Conservation (phyloP, 225 moss, liverwort and hornwort genomes). For the Neckera pumila region DNA sequence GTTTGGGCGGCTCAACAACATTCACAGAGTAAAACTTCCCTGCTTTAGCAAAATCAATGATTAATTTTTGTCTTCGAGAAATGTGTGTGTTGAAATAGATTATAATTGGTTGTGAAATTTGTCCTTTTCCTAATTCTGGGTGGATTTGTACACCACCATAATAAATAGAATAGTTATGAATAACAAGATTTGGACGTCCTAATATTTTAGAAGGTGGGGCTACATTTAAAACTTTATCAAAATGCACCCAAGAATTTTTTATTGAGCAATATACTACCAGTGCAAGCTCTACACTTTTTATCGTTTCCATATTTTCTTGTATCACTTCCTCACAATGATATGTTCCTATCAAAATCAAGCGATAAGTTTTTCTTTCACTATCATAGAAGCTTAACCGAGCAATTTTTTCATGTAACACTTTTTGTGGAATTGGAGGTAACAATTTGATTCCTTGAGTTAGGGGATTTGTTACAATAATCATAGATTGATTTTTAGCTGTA, state of each 20-base stretch:
- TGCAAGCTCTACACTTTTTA: background rate
- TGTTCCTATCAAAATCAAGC: background rate
- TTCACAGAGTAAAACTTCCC: background rate
- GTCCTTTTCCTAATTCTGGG: no score
- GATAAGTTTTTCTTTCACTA: background rate
- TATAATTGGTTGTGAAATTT: background rate
- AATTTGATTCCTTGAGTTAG: background rate
- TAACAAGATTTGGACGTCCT: background rate
- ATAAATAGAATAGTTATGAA: background rate
- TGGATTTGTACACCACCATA: background rate
- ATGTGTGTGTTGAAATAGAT: background rate
- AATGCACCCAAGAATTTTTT: background rate
- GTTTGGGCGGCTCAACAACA: background rate
- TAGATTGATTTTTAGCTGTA: background rate
- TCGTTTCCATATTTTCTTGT: background rate
- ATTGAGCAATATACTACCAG: background rate
- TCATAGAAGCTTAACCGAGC: background rate
- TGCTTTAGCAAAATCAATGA: background rate
- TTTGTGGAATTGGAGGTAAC: constrained; percentile 8
- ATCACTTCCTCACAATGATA: background rate
- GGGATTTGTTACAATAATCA: constrained; percentile 7
- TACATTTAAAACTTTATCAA: background rate
- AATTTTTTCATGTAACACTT: background rate
- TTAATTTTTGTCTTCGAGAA: background rate
- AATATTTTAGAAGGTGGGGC: background rate